Evolutionary conservation across 2,329 filamentous ascomycete species (phyloP).

Genomic region (Talaromyces sp.): DNA sequence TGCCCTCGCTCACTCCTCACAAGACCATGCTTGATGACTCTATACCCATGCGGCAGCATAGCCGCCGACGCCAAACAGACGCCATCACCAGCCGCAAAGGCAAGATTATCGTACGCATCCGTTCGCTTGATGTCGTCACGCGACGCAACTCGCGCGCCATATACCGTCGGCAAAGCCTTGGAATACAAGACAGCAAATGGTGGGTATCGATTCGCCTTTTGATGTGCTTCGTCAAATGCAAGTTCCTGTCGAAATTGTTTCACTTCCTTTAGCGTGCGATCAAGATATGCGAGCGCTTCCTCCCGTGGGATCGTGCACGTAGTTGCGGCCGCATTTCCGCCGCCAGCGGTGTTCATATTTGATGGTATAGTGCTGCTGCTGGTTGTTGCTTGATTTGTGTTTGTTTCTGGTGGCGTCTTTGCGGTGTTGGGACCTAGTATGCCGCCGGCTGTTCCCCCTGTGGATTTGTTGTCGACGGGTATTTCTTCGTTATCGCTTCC

Average conservation of each 20-base stretch:
- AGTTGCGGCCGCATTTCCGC: slow-evolving; percentile 21
- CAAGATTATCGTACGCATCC: slow-evolving; percentile 80
- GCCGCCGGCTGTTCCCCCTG: neutral
- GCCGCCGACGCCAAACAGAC: slow-evolving; percentile 82
- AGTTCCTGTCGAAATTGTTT: slow-evolving; percentile 75
- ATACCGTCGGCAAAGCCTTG: slow-evolving; percentile 81
- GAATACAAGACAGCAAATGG: slow-evolving; percentile 81
- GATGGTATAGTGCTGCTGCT: slow-evolving; percentile 24
- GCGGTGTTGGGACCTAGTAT: slow-evolving; percentile 13
- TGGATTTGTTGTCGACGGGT: neutral
- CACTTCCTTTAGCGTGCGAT: slow-evolving; percentile 67
- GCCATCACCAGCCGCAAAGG: slow-evolving; percentile 84
- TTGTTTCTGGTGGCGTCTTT: slow-evolving; percentile 29
- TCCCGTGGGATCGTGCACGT: slow-evolving; percentile 52
- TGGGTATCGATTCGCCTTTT: slow-evolving; percentile 70
- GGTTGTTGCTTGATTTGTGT: slow-evolving; percentile 25
- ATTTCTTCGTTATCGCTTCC: slow-evolving; percentile 5
- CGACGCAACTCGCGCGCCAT: slow-evolving; percentile 70
- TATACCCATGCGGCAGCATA: slow-evolving; percentile 79
- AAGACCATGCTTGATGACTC: slow-evolving; percentile 67
- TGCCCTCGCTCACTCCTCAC: slow-evolving; percentile 82
- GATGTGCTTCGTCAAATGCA: slow-evolving; percentile 57
- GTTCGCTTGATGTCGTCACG: slow-evolving; percentile 69
- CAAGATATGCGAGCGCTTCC: slow-evolving; percentile 64
- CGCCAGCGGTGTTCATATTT: neutral